These are phyloP conservation scores for Viola odorata DNA, from an alignment of 345 rosid species.

Conservation along the genomic window DNA sequence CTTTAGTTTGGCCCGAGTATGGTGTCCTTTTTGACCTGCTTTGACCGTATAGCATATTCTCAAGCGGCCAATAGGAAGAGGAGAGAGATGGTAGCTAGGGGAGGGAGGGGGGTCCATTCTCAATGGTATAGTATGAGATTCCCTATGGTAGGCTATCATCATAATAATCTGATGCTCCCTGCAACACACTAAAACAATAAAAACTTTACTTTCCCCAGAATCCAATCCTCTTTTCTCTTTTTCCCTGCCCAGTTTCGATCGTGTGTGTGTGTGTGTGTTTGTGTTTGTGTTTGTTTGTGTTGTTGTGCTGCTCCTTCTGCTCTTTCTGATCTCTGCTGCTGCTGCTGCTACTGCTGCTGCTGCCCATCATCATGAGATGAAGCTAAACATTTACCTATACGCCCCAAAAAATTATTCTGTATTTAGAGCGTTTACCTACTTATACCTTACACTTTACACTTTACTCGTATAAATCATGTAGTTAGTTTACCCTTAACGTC, in stretches of 20 bases:
- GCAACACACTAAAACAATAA: not conserved
- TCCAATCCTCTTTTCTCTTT: constrained; percentile 8
- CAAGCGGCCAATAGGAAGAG: constrained; percentile 22
- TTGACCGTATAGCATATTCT: constrained; percentile 32
- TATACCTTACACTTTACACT: too few relatives aligned
- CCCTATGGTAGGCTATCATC: constrained; percentile 27
- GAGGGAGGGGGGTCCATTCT: constrained; percentile 20
- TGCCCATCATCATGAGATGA: not conserved
- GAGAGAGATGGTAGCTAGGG: not conserved
- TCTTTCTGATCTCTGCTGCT: too few relatives aligned
- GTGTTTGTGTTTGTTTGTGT: not conserved
- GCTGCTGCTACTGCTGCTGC: too few relatives aligned
- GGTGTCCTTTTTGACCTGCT: constrained; percentile 32
- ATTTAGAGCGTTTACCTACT: too few relatives aligned
- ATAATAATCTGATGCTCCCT: constrained; percentile 17
- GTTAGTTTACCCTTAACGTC: too few relatives aligned
- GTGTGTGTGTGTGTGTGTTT: constrained; percentile 12
- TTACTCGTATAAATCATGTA: too few relatives aligned
- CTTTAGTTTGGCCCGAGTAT: constrained; percentile 6
- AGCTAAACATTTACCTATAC: not conserved
- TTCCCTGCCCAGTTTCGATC: constrained; percentile 11
- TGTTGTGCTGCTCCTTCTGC: too few relatives aligned
- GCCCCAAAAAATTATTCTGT: too few relatives aligned
- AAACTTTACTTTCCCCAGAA: constrained; percentile 30
- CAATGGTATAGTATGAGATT: constrained; percentile 23